phyloP scores from a whole-genome alignment of 306 rosid genomes.

The Trichosanthes cucumerina region DNA sequence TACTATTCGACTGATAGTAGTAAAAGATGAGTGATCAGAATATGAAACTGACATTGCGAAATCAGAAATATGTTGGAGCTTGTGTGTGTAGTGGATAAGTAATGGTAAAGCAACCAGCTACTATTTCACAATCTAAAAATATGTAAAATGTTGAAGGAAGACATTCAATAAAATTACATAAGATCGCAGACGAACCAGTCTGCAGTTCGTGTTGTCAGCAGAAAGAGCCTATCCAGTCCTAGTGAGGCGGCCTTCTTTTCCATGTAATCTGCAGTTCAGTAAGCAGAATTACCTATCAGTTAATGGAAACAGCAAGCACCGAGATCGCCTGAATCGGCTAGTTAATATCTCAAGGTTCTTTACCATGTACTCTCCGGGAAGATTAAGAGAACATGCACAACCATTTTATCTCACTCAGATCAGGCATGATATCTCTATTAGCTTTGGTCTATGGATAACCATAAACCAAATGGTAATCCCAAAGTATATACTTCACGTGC shows the following conservation, averaged over 20 bases:
- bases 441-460: not conserved
- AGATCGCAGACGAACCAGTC: constrained; percentile 54
- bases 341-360: not conserved
- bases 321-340: not conserved
- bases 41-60: not conserved
- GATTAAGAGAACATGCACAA: not conserved
- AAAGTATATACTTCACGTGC: not conserved
- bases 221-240: constrained; percentile 72
- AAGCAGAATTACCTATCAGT: not conserved
- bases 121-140: not conserved
- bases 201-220: constrained; percentile 85
- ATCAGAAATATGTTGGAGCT: not conserved
- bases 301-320: not conserved
- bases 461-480: too few relatives aligned
- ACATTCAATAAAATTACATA: not conserved
- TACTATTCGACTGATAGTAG: not conserved
- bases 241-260: constrained; percentile 76
- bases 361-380: not conserved
- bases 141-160: not conserved
- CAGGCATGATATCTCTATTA: not conserved
- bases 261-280: constrained; percentile 53
- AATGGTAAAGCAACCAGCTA: not conserved
- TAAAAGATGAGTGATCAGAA: not conserved
- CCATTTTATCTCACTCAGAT: not conserved
- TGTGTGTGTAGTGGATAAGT: not conserved